Evolutionary conservation across 495 filamentous ascomycete species (phyloP).

Genomic region (Penicillium canescens): DNA sequence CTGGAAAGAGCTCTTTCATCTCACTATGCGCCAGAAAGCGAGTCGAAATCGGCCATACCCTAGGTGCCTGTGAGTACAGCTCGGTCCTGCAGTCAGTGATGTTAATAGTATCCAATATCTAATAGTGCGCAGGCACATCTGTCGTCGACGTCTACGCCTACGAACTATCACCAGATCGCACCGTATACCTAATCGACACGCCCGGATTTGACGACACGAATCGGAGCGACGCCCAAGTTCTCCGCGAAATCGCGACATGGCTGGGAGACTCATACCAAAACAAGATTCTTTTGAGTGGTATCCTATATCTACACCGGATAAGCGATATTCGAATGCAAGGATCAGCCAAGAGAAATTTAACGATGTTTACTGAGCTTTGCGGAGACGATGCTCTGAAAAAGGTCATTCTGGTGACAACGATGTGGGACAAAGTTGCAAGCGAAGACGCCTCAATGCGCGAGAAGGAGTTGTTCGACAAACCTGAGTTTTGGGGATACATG

Average conservation of each 20-base stretch:
- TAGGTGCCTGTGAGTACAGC: constrained; percentile 23
- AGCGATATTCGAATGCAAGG: constrained; percentile 36
- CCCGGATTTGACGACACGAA: constrained; percentile 46
- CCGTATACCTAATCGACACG: constrained; percentile 36
- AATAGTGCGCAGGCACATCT: constrained; percentile 4
- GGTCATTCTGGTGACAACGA: constrained; percentile 45
- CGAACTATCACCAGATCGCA: background rate
- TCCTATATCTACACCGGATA: constrained; percentile 49
- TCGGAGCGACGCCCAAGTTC: constrained; percentile 34
- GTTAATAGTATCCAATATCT: background rate
- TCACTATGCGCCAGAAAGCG: constrained; percentile 19
- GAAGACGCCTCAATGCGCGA: background rate
- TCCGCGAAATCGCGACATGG: constrained; percentile 31
- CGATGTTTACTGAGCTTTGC: constrained; percentile 46
- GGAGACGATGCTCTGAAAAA: constrained; percentile 34
- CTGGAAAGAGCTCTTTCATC: constrained; percentile 45
- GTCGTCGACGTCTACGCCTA: constrained; percentile 7
- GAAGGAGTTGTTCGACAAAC: background rate
- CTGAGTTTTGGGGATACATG: constrained; percentile 9
- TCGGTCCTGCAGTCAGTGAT: background rate
- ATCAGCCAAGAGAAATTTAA: constrained; percentile 38
- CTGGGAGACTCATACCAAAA: constrained; percentile 3
- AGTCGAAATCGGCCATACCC: constrained; percentile 19
- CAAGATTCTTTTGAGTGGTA: constrained; percentile 22
- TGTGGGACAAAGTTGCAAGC: constrained; percentile 32